Base-by-base conservation (phyloP, 352 stramenopile genomes). In the Globisporangium camurandrum region DNA sequence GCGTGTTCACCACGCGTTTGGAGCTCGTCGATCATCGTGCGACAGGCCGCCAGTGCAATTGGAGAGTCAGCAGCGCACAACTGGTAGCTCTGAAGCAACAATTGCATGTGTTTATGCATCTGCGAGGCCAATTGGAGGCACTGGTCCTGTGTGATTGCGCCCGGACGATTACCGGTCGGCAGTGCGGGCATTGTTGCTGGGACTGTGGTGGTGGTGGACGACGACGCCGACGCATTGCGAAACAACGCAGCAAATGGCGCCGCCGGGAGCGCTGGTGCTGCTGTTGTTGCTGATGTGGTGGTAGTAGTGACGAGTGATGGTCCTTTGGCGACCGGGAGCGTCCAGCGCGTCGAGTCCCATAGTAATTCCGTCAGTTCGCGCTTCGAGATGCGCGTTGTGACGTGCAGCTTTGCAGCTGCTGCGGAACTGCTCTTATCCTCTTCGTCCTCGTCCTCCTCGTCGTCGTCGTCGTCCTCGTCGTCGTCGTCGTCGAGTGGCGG, bases 71-170 rank as follows among this genome's bases (percentile, higher is more conserved):
- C n/a, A n/a, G 31, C 3, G 61, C 46, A 28, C 39, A 86, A 24
- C 56, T 88, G 68, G 52, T 82, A 83, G 24, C 66, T 88, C 58
- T 90, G 76, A 17, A 91, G 50, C 46, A 93, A 36, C 6, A 93
- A 62, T 57, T 93, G 83, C 24, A 91, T 66, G 56, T 93, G 83
- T 33, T 93, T 93, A 60, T 93, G 83, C 75, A 93, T 91, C 44
- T 93, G 83, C 4, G 83, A 93, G 1, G 83, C 77, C 34, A 93
- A 38, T 53, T 90, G 79, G 46, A 90, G 79, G 37, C 82, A 89
- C 51, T 92, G 83, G 28, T 69, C 56, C 57, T 85, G 68, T 1
- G 68, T 77, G 34, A 89, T 64, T 8, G 66, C 63, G 2, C 54
- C 24, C 64, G 49, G 9, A 38, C 19, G 5, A 28, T 7, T 19